These are phyloP conservation scores for Basidiobolus meristosporus DNA, from an alignment of 371 early-diverging fungal genomes.

Conservation along the genomic window DNA sequence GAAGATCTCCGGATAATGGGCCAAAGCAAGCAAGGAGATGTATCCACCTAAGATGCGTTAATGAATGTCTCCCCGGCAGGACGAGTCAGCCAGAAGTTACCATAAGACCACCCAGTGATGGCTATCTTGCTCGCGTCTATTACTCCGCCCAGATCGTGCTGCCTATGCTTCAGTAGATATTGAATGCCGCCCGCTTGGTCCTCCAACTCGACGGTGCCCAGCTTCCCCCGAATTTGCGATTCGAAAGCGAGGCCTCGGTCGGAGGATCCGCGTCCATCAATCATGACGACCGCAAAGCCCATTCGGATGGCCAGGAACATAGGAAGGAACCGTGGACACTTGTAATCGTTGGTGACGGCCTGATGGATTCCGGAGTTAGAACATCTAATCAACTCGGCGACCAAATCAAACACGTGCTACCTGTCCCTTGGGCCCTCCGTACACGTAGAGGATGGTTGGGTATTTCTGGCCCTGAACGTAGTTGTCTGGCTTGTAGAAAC, in stretches of 20 bases:
- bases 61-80: not conserved
- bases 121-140: conserved; percentile 38
- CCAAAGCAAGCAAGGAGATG: conserved; percentile 45
- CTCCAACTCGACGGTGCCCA: conserved; percentile 42
- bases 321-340: conserved; percentile 38
- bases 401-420: too few relatives aligned
- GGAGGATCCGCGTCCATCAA: conserved; percentile 56
- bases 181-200: conserved; percentile 49
- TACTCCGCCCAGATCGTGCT: conserved; percentile 23
- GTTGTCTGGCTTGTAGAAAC: conserved; percentile 31
- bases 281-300: conserved; percentile 46
- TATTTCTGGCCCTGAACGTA: conserved; percentile 24
- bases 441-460: conserved; percentile 31
- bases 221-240: conserved; percentile 17
- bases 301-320: conserved; percentile 34
- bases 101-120: conserved; percentile 52
- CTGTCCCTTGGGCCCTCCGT: conserved; percentile 57
- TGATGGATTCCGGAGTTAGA: too few relatives aligned
- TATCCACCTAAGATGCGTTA: conserved; percentile 30
- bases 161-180: conserved; percentile 19
- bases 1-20: conserved; percentile 36
- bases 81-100: conserved; percentile 1
- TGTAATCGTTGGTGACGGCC: conserved; percentile 50
- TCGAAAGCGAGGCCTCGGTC: conserved; percentile 51
- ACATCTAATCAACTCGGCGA: too few relatives aligned